Evolutionary conservation across 2,329 filamentous ascomycete genomes (phyloP).

Genomic region (Botryotinia globosa): DNA sequence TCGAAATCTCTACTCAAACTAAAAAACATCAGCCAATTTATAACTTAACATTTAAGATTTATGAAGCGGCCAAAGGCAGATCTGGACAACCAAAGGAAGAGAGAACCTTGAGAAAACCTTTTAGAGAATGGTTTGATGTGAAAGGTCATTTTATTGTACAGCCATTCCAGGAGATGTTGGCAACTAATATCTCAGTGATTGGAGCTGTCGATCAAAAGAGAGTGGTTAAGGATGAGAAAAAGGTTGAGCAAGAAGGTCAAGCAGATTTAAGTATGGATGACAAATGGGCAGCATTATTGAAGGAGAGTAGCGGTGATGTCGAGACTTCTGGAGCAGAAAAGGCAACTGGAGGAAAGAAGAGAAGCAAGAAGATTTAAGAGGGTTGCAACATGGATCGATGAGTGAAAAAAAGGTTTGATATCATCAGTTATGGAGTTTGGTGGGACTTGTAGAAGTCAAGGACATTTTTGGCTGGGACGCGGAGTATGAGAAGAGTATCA

Average conservation of each 20-base stretch:
- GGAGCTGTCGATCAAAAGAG: slow-evolving; percentile 64
- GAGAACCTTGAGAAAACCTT: slow-evolving; percentile 59
- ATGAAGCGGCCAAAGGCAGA: slow-evolving; percentile 33
- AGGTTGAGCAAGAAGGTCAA: slow-evolving; percentile 23
- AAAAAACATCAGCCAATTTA: slow-evolving; percentile 83
- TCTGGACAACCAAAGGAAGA: slow-evolving; percentile 21
- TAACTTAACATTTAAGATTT: slow-evolving; percentile 62
- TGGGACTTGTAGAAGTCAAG: background rate
- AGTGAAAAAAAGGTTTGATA: background rate
- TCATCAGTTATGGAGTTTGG: slow-evolving; percentile 9
- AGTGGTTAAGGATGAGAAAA: slow-evolving; percentile 38
- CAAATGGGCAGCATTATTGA: slow-evolving; percentile 36
- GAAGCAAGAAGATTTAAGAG: slow-evolving; percentile 34
- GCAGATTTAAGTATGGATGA: slow-evolving; percentile 33
- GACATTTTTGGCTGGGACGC: background rate
- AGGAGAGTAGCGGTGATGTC: slow-evolving; percentile 31
- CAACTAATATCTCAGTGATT: slow-evolving; percentile 62
- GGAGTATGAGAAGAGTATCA: background rate
- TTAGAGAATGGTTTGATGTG: slow-evolving; percentile 74
- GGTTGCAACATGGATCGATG: background rate
- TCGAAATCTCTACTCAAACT: slow-evolving; percentile 68
- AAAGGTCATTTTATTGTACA: slow-evolving; percentile 68
- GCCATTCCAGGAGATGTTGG: slow-evolving; percentile 77
- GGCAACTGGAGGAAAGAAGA: slow-evolving; percentile 30
- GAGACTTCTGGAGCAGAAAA: slow-evolving; percentile 22